Evolutionary conservation across 2,329 filamentous ascomycete species (phyloP), one percentile per base, ranked within the genome.

Genomic region (Cercospora janseana): DNA sequence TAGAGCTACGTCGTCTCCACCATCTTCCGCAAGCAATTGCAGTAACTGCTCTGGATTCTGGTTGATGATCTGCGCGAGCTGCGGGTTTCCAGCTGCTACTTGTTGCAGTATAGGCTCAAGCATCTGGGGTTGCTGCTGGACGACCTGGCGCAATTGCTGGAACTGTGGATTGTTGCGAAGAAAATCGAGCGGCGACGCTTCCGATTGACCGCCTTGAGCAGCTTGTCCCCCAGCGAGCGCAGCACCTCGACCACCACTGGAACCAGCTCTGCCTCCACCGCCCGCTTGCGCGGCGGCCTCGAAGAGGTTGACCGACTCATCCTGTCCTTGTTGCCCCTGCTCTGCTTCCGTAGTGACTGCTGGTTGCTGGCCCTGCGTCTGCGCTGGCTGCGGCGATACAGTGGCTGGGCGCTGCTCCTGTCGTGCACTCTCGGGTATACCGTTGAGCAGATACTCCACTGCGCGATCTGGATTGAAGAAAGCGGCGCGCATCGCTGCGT

Each of bases 71-170:
- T 92, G 86, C 6, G 93, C 93, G 48, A 98, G 82, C 68, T 95
- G 87, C 13, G 93, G 93, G 74, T 98, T 98, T 20, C 92, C 92
- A 16, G 89, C 87, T 27, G 89, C 91, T 28, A 98, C 88, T 72
- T 96, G 91, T 72, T 97, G 92, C 49, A 98, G 78, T 61, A 98
- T 97, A 5, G 93, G 92, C 75, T 98, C 93, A 16, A 98, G 85
- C 93, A 98, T 98, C 69, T 93, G 87, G 13, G 93, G 93, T 69
- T 97, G 88, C 70, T 96, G 91, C 73, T 98, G 93, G 35, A 98
- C 92, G 16, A 98, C 86, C 73, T 96, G 91, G 57, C 93, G 87
- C 53, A 98, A 81, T 73, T 98, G 93, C 74, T 97, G 93, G 75
- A 98, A 98, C 71, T 97, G 92, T 18, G 91, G 86, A 70, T 97